These are phyloP conservation scores for Larix kaempferi DNA, from an alignment of 75 land plant species.

Conservation along the genomic window DNA sequence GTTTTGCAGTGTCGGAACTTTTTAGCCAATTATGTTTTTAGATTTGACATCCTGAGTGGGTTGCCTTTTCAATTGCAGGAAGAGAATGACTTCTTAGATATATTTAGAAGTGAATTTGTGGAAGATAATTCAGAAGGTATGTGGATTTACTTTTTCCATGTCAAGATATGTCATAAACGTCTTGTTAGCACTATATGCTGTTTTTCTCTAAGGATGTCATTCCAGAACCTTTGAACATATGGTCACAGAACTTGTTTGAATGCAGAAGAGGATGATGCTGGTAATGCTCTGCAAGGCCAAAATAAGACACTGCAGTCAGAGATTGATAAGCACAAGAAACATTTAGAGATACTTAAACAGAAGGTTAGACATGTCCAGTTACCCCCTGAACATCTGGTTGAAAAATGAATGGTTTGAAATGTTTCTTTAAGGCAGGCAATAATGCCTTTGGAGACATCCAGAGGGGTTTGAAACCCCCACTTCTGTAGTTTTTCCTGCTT, in stretches of 20 bases:
- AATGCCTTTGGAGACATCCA: not conserved
- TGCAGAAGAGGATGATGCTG: not conserved
- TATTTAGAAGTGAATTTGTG: constrained; percentile 21
- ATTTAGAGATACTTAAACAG: constrained; percentile 28
- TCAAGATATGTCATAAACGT: no score
- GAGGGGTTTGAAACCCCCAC: not conserved
- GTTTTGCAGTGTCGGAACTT: not conserved
- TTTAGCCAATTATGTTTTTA: not conserved
- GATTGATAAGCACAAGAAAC: constrained; percentile 34
- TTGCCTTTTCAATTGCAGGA: not conserved
- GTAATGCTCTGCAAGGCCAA: constrained; percentile 15
- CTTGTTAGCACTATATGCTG: no score
- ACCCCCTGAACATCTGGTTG: not conserved
- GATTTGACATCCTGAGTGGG: not conserved
- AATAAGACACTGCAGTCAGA: constrained; percentile 32
- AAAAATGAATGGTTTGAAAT: not conserved
- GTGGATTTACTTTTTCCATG: not conserved
- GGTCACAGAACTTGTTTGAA: not conserved
- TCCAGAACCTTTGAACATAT: not conserved
- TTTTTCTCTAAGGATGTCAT: no score
- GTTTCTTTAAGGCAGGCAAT: not conserved
- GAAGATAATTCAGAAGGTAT: constrained; percentile 24
- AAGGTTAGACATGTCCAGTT: constrained; percentile 46
- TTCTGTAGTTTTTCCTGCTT: not conserved
- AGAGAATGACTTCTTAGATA: constrained; percentile 18